phyloP scores from a whole-genome alignment of 495 filamentous ascomycete genomes.

The Aspergillus sparsus region DNA sequence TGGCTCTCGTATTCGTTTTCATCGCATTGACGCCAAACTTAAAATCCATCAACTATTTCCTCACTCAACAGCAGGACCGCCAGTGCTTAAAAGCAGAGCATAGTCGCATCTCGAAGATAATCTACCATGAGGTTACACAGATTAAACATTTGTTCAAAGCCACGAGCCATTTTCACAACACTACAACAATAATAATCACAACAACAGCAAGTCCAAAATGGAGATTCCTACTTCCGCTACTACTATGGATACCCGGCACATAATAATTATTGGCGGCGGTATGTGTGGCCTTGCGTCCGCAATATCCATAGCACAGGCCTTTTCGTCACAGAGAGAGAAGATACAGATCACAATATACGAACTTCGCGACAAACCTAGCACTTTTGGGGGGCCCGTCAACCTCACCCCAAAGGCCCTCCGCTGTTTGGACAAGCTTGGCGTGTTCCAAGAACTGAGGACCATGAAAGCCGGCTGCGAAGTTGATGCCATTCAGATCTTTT shows the following conservation, averaged over 20 bases:
- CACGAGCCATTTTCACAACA: no score
- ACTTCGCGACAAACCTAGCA: constrained; percentile 40
- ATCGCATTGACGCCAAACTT: no score
- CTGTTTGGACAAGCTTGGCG: constrained; percentile 50
- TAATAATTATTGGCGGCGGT: constrained; percentile 32
- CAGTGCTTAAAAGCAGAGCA: no score
- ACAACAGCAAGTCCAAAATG: no score
- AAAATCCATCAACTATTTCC: no score
- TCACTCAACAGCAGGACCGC: no score
- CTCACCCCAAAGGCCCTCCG: constrained; percentile 55
- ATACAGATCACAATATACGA: constrained; percentile 48
- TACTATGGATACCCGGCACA: constrained; percentile 7
- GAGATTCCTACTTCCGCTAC: no score
- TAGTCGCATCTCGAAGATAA: no score
- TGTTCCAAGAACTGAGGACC: constrained; percentile 30
- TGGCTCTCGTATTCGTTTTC: no score
- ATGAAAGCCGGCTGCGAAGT: constrained; percentile 43
- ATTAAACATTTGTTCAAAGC: no score
- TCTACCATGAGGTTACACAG: no score
- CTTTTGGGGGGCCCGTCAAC: constrained; percentile 55
- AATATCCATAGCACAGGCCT: constrained; percentile 29
- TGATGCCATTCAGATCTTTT: constrained; percentile 42
- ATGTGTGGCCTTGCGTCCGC: constrained; percentile 33
- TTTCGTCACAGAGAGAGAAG: constrained; percentile 13
- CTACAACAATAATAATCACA: no score